Conservation (phyloP, 176 grass and related monocot genomes). For the Musa beccarii region DNA sequence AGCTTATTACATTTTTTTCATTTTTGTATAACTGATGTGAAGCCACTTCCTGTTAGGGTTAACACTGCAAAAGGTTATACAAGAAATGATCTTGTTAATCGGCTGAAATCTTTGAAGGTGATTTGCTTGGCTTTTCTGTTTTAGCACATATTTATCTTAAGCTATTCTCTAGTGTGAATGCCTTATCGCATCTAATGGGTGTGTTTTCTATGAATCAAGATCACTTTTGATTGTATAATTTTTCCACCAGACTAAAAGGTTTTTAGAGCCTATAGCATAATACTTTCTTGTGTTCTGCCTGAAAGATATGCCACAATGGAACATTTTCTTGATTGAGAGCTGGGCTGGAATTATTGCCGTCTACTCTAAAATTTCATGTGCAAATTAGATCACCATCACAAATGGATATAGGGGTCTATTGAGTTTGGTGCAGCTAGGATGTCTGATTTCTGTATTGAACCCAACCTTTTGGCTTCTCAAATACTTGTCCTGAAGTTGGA, state of each 20-base stretch:
- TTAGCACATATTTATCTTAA: constrained; percentile 9
- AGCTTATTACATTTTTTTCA: constrained; percentile 13
- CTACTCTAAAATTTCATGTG: neutral
- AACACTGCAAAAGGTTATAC: constrained; percentile 75
- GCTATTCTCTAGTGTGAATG: neutral
- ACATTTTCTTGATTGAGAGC: neutral
- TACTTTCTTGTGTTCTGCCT: neutral
- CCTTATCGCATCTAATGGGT: neutral
- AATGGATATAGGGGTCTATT: neutral
- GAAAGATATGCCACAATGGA: neutral
- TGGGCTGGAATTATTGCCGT: neutral
- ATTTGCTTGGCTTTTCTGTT: constrained; percentile 15
- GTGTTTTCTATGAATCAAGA: too few species aligned
- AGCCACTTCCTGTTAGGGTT: constrained; percentile 46
- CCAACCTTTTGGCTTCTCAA: neutral
- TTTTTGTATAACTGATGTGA: constrained; percentile 16
- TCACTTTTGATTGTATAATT: too few species aligned
- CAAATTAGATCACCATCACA: neutral
- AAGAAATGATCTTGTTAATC: constrained; percentile 55
- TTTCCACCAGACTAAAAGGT: too few species aligned
- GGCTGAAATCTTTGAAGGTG: constrained; percentile 70
- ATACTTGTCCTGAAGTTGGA: neutral
- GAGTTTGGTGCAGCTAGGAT: neutral
- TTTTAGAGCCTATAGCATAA: neutral
- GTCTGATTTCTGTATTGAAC: neutral